Conservation (phyloP, 176 grass and related monocot species). For the Eremochloa ophiuroides region DNA sequence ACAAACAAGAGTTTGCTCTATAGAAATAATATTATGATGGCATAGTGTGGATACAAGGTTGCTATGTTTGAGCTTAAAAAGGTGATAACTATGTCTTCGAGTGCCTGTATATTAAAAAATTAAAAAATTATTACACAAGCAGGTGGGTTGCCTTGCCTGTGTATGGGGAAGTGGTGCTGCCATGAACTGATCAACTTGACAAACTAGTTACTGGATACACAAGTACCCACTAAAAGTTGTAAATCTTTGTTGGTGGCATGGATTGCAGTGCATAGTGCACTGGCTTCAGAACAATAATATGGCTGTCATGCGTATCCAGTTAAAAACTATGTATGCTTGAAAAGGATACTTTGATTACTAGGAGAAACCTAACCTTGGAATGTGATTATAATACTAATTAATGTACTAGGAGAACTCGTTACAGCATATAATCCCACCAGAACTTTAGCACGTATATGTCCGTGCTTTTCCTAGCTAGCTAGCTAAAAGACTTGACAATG, state of each 20-base stretch:
- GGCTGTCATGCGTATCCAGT: background rate
- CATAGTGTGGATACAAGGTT: background rate
- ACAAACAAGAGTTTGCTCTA: constrained; percentile 9
- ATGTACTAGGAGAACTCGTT: background rate
- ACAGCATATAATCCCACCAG: background rate
- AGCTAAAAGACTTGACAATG: constrained; percentile 1
- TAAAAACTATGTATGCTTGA: constrained; percentile 14
- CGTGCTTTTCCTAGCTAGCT: constrained; percentile 10
- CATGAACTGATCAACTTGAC: constrained; percentile 17
- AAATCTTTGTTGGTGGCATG: constrained; percentile 23
- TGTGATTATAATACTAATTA: background rate
- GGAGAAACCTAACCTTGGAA: constrained; percentile 11
- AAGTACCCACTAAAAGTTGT: background rate
- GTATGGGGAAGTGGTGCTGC: constrained; percentile 22
- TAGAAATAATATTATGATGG: background rate
- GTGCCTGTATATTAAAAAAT: constrained; percentile 4
- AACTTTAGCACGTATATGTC: background rate
- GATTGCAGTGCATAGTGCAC: constrained; percentile 18
- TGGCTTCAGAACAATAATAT: constrained; percentile 26
- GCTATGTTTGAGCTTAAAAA: constrained; percentile 6
- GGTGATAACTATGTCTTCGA: background rate
- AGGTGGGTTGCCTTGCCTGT: constrained; percentile 6
- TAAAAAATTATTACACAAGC: background rate
- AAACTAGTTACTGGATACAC: constrained; percentile 25
- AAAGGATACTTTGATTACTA: background rate